Evolutionary conservation across 129 eudicot genomes (phyloP), one percentile per base, ranked within the genome.

Genomic region (Flaveria bidentis): DNA sequence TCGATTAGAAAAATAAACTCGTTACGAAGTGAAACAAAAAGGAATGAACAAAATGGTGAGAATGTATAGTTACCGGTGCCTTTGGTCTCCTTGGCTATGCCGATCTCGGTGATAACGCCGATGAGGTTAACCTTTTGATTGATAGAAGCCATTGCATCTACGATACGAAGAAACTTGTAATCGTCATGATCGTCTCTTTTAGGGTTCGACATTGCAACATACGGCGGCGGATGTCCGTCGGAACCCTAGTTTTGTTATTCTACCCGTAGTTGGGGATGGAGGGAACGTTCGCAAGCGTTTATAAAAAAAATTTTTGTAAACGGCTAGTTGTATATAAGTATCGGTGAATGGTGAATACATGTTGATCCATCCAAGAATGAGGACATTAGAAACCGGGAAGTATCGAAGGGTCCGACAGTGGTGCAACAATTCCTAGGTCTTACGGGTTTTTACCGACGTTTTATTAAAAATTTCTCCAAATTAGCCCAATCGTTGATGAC

Each of bases 111-210:
- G 66, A 90, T 89, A 13, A 92, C 85, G 47, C 92, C 98, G 39
- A 88, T 79, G 17, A 92, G 87, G 75, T 88, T 90, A 67, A 92
- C 96, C 18, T 68, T 80, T 69, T 92, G 96, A 75, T 88, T 90
- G 46, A 89, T 74, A 2, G 96, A 74, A 69, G 82, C 36, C 36
- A 83, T 30, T 12, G 98, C 98, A 50, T 92, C 98, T 55, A 78
- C 76, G 6, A 90, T 82, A 1, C 76, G 82, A 66, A 92, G 78
- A 55, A 78, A 87, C 72, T 76, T 84, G 81, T 87, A 92, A 55
- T 89, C 92, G 4, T 85, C 96, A 6, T 8, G 16, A n/a, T 55
- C 58, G 33, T 64, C 82, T 60, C 66, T 61, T 67, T 46, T 53
- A 46, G 51, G 16, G 18, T 46, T 71, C 62, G 73, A 3, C 77